Conservation (phyloP, 1,284 basidiomycete genomes). For the Phellopilus nigrolimitatus region DNA sequence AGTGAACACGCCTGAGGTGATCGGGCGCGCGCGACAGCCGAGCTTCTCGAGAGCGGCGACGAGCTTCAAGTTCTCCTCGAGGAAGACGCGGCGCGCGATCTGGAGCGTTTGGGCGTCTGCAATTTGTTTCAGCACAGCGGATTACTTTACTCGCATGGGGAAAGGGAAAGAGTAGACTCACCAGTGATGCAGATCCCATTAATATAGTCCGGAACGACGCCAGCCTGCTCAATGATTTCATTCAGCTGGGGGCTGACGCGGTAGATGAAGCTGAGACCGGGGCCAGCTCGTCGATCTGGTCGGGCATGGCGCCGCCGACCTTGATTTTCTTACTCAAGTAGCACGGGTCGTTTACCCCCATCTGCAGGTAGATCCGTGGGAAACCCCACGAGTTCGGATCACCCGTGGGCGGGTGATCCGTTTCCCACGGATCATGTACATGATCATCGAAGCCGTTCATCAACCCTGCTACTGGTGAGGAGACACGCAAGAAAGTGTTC, state of each 20-base stretch:
- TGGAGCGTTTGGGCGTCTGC: constrained; percentile 87
- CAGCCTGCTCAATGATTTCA: constrained; percentile 84
- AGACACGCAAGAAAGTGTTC: no score
- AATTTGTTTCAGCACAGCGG: background rate
- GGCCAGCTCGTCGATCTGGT: no score
- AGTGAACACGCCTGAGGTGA: constrained; percentile 93
- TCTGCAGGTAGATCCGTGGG: no score
- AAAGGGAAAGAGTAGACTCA: constrained; percentile 35
- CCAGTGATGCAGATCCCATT: constrained; percentile 94
- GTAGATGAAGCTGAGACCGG: constrained; percentile 91
- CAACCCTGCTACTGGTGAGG: no score
- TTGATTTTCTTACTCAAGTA: no score
- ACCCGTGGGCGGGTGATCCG: no score
- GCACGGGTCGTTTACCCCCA: no score
- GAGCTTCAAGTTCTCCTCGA: constrained; percentile 92
- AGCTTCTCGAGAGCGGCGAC: constrained; percentile 87
- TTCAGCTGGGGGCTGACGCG: constrained; percentile 94
- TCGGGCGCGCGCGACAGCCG: constrained; percentile 91
- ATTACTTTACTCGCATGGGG: background rate
- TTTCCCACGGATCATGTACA: no score
- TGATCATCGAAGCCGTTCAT: no score
- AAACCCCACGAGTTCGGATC: no score
- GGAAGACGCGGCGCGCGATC: constrained; percentile 89
- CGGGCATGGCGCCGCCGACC: no score
- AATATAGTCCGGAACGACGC: constrained; percentile 90